Conservation (phyloP, 1,284 basidiomycete genomes). For the Cryptococcus floricola region DNA sequence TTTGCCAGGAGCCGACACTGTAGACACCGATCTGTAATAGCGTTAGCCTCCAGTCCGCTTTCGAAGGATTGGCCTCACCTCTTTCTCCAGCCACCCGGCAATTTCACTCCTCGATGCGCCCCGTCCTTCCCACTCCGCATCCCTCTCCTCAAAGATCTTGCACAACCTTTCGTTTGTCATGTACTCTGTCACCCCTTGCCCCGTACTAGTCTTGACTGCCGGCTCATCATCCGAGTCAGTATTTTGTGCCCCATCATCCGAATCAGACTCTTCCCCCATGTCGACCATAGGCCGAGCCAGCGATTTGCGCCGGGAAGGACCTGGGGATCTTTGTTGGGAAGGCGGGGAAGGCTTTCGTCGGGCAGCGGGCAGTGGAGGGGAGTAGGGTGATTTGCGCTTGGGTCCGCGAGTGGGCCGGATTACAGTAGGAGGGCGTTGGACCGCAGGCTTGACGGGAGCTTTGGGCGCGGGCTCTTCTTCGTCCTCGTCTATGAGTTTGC, state of each 20-base stretch:
- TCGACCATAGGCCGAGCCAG: neutral
- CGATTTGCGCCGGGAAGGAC: neutral
- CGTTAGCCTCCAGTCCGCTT: neutral
- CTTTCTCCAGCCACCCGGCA: neutral
- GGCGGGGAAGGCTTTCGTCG: neutral
- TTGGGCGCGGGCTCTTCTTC: too few relatives aligned
- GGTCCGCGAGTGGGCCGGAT: neutral
- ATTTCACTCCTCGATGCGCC: slow-evolving; percentile 2
- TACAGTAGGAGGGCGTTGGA: too few relatives aligned
- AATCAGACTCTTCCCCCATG: neutral
- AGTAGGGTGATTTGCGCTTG: neutral
- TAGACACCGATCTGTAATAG: slow-evolving; percentile 4
- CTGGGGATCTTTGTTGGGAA: neutral
- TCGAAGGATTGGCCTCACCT: slow-evolving; percentile 1
- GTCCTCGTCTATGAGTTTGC: neutral
- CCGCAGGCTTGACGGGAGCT: too few relatives aligned
- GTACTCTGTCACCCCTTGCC: neutral
- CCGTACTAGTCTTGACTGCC: neutral
- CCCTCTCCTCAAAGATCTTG: slow-evolving; percentile 4
- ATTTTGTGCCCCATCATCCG: neutral
- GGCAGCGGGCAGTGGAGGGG: neutral
- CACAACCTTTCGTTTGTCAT: slow-evolving; percentile 2
- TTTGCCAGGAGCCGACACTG: slow-evolving; percentile 1
- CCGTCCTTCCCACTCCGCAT: neutral
- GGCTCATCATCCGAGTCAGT: neutral